Percentiles rank a stretch among this genome's conserved stretches.
phyloP scores from a whole-genome alignment of 1,139 yeast species.

The Scheffersomyces quercinus region DNA sequence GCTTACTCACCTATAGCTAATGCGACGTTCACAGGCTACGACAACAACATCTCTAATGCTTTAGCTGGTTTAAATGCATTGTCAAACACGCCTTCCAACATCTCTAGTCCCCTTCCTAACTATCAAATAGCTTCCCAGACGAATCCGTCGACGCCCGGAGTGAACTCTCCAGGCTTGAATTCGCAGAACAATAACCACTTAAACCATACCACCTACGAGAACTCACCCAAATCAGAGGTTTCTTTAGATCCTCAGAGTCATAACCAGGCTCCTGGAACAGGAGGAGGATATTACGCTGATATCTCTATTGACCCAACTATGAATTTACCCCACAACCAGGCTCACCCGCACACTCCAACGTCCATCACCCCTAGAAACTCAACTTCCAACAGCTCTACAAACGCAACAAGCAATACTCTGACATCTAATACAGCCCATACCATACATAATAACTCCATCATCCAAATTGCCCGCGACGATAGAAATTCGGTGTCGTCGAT shows the following conservation, averaged over 20 bases:
- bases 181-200: slow-evolving; percentile 11
- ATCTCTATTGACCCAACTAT: slow-evolving; percentile 49
- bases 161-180: slow-evolving; percentile 18
- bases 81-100: slow-evolving; percentile 37
- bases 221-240: slow-evolving; percentile 31
- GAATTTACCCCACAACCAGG: slow-evolving; percentile 48
- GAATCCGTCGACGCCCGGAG: slow-evolving; percentile 26
- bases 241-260: slow-evolving; percentile 39
- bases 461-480: slow-evolving; percentile 45
- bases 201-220: slow-evolving; percentile 26
- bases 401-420: slow-evolving; percentile 6
- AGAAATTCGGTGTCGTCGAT: slow-evolving; percentile 37
- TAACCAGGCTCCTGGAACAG: slow-evolving; percentile 28
- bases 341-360: slow-evolving; percentile 36
- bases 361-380: slow-evolving; percentile 42
- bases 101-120: slow-evolving; percentile 32
- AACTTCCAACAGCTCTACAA: slow-evolving; percentile 17
- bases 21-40: slow-evolving; percentile 46
- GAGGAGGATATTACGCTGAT: slow-evolving; percentile 52
- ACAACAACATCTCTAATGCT: slow-evolving; percentile 44
- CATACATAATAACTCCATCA: slow-evolving; percentile 43
- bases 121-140: slow-evolving; percentile 13
- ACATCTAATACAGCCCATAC: slow-evolving; percentile 6
- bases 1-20: slow-evolving; percentile 40
- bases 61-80: slow-evolving; percentile 51